Percentiles rank a stretch among this genome's conserved stretches.
These are phyloP conservation scores for Termitomyces sp. DNA, from an alignment of 768 basidiomycete species.

Conservation along the genomic window DNA sequence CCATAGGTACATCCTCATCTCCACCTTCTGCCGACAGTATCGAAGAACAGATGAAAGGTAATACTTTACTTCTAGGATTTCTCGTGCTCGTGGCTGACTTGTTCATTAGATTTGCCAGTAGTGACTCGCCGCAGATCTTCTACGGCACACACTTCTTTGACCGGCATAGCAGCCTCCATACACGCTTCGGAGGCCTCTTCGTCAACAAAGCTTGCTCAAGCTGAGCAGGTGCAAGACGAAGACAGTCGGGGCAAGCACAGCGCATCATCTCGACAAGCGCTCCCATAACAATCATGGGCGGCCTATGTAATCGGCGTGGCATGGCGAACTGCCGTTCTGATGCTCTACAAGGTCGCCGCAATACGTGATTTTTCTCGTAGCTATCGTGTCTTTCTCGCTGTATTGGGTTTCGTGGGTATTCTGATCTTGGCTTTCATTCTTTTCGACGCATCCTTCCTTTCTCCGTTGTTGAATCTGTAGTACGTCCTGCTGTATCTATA, in stretches of 20 bases:
- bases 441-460: neutral
- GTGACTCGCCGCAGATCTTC: constrained; percentile 15
- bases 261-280: neutral
- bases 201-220: neutral
- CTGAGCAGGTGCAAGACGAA: constrained; percentile 1
- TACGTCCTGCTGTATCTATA: constrained; percentile 17
- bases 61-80: neutral
- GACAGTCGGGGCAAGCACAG: neutral
- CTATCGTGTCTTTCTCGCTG: constrained; percentile 1
- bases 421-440: constrained; percentile 8
- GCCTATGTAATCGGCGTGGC: constrained; percentile 9
- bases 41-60: constrained; percentile 19
- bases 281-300: constrained; percentile 15
- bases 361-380: neutral
- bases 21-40: constrained; percentile 10
- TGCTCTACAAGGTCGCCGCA: constrained; percentile 13
- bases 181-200: constrained; percentile 7
- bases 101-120: constrained; percentile 16
- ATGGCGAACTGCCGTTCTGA: constrained; percentile 7
- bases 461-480: constrained; percentile 5
- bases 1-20: neutral
- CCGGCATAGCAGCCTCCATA: constrained; percentile 8
- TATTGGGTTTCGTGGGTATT: constrained; percentile 11
- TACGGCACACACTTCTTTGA: constrained; percentile 5
- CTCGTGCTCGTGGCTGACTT: neutral